Evolutionary conservation across 108 stramenopile species (phyloP).

Genomic region (Stephanodiscus triporus): DNA sequence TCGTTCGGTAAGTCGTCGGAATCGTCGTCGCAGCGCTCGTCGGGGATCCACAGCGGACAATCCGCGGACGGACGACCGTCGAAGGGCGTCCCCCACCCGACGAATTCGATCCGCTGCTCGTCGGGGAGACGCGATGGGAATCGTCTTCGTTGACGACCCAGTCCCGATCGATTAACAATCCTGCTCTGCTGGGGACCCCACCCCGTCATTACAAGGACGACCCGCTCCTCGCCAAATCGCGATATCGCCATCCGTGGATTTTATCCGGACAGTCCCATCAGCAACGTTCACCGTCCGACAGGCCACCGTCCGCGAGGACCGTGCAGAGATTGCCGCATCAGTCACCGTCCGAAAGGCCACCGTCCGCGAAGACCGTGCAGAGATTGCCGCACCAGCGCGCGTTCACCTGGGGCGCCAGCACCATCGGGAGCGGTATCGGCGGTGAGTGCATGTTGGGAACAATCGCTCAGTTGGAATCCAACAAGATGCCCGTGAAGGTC

Average conservation of each 20-base stretch:
- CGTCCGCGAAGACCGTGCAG: neutral
- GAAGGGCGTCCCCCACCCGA: neutral
- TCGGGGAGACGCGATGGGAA: neutral
- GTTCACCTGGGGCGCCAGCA: neutral
- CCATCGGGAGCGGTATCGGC: neutral
- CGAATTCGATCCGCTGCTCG: constrained; percentile 9
- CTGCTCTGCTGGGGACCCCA: neutral
- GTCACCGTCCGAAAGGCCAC: no score
- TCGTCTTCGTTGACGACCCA: neutral
- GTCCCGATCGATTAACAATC: neutral
- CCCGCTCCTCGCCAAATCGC: constrained; percentile 5
- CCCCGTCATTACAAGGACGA: constrained; percentile 17
- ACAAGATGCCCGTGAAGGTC: neutral
- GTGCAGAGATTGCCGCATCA: neutral
- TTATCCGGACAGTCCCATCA: neutral
- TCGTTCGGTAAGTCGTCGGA: neutral
- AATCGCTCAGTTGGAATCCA: constrained; percentile 10
- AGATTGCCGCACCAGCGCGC: neutral
- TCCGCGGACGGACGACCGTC: neutral
- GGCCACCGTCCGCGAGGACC: neutral
- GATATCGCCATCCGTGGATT: neutral
- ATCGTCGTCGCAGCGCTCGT: neutral
- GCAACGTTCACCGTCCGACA: neutral
- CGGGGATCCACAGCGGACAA: neutral
- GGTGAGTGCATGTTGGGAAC: constrained; percentile 2